Base-by-base conservation (phyloP, 1,284 basidiomycete genomes). In the Austropuccinia psidii region DNA sequence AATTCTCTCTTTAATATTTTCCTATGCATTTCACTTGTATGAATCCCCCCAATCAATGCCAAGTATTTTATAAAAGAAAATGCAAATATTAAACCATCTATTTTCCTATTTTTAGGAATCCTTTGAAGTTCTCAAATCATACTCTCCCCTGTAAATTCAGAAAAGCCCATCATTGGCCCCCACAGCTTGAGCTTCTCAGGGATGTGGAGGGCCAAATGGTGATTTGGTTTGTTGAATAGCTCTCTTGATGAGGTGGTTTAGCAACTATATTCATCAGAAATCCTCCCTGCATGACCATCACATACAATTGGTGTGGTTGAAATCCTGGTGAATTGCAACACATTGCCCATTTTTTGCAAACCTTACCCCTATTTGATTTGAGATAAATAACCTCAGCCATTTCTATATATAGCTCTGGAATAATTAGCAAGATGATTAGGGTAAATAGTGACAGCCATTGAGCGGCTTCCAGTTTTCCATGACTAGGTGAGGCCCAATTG, bases 371-470 rank as follows among this genome's bases (percentile, higher is more conserved):
- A n/a, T 70, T 69, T 43, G 50, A 43, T 8, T 43, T 5, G 3
- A n/a, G 21, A 7, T 33, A 21, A 3, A 69, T n/a, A n/a, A 47
- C 17, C 6, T 47, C 2, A 21, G 39, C n/a, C n/a, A 45, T n/a
- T 3, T 7, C 31, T 8, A 31, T 9, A 43, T 41, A 54, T 6
- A 57, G 31, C 2, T 68, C 65, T 55, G 55, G 37, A 31, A 68
- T 27, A 7, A 57, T 24, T n/a, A 68, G 27, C 13, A 50, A 50
- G 24, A 68, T 39, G 0, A 68, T 37, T 29, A 55, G 55, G 13
- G 50, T n/a, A 68, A 68, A 68, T 35, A 68, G 50, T 7, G 4
- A 21, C 24, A 52, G 43, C 65, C 65, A 68, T 29, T 68, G 50
- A 0, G 52, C 1, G 1, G 50, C 65, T 37, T 68, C 55, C 35